phyloP scores from a whole-genome alignment of 2,329 filamentous ascomycete genomes.

The Colletotrichum caudatum region DNA sequence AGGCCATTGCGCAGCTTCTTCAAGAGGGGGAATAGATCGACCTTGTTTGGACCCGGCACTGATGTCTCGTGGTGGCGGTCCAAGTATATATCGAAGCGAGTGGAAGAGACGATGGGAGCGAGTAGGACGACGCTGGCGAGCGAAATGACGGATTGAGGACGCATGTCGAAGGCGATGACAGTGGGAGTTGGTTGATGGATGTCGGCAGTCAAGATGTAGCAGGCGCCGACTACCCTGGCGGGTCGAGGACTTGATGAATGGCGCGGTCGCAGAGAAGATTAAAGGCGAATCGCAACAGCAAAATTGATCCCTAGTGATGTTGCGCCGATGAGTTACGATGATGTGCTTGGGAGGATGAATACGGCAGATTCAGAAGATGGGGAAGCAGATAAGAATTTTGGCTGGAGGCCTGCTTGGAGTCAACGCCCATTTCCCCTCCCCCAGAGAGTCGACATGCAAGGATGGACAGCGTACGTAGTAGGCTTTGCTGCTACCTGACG shows the following conservation, averaged over 20 bases:
- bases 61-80: constrained; percentile 39
- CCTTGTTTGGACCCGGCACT: constrained; percentile 9
- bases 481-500: constrained; percentile 17
- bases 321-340: not conserved
- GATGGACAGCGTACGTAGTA: constrained; percentile 9
- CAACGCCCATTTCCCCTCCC: not conserved
- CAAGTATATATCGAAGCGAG: constrained; percentile 47
- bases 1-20: constrained; percentile 63
- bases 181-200: not conserved
- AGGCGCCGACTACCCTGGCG: constrained; percentile 4
- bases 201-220: not conserved
- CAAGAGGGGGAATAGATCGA: constrained; percentile 59
- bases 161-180: constrained; percentile 27
- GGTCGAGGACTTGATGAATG: not conserved
- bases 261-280: not conserved
- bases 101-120: constrained; percentile 46
- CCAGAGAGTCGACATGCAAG: constrained; percentile 7
- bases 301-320: not conserved
- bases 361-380: constrained; percentile 7
- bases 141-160: constrained; percentile 23
- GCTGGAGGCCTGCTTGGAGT: not conserved
- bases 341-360: not conserved
- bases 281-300: not conserved
- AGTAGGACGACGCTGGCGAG: constrained; percentile 41
- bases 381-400: constrained; percentile 23